Percentiles rank a stretch among this genome's conserved stretches.
Evolutionary conservation across 2,329 filamentous ascomycete species (phyloP).

Genomic region (Diaporthe sp.): DNA sequence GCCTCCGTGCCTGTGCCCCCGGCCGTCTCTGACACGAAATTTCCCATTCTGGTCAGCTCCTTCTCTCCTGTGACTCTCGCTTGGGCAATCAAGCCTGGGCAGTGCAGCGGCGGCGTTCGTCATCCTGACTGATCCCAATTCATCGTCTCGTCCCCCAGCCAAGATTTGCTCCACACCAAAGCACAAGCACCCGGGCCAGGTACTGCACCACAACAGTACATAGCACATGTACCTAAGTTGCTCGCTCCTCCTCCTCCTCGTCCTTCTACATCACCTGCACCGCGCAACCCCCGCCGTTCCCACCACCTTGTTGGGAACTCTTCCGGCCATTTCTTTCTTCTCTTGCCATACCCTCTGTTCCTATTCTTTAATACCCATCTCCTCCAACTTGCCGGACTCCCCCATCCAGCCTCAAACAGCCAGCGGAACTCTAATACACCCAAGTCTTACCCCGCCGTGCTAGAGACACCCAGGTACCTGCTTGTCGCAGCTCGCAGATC

Average conservation of each 20-base stretch:
- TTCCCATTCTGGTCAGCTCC: conserved; percentile 17
- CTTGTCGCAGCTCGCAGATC: background rate
- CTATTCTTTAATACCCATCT: conserved; percentile 4
- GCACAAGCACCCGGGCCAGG: background rate
- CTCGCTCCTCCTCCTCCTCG: conserved; percentile 4
- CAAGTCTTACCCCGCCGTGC: conserved; percentile 28
- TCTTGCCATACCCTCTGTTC: conserved; percentile 19
- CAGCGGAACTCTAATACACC: conserved; percentile 18
- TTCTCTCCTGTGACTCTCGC: conserved; percentile 33
- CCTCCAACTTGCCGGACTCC: background rate
- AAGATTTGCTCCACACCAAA: conserved; percentile 33
- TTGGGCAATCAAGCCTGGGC: conserved; percentile 28
- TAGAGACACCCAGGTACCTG: background rate
- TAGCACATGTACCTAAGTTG: conserved; percentile 26
- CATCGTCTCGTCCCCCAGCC: conserved; percentile 30
- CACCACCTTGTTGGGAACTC: background rate
- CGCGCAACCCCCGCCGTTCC: conserved; percentile 27
- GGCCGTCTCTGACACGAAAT: conserved; percentile 22
- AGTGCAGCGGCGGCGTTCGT: conserved; percentile 30
- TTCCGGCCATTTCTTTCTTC: conserved; percentile 2
- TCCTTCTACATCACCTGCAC: conserved; percentile 27
- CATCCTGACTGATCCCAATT: conserved; percentile 37
- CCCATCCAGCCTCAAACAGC: conserved; percentile 22
- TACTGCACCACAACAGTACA: conserved; percentile 19
- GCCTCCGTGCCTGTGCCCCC: background rate